Base-by-base conservation (phyloP, 2,329 filamentous ascomycete genomes). In the Teratosphaeria gauchensis region DNA sequence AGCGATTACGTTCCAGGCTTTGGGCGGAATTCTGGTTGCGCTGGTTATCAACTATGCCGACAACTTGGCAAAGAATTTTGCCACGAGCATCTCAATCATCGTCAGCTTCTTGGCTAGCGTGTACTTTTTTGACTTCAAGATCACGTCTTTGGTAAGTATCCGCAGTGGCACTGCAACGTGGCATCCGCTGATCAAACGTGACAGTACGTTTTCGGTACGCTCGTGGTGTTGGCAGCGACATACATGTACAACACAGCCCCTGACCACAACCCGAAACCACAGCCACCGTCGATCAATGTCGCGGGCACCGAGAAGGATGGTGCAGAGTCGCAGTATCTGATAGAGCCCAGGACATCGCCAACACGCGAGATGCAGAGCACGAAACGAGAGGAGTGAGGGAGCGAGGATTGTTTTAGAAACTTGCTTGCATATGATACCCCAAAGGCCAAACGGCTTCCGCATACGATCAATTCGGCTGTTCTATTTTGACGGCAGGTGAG, bases 31-130 rank as follows among this genome's bases (percentile, higher is more conserved):
- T 31, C 77, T 95, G n/a, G 86, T 90, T 9, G 88, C 88, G 1
- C 80, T 94, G 61, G 89, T 87, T 71, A 87, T 94, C 72, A 89
- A 87, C 62, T 89, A 90, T 70, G 85, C 88, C 4, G 88, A 94
- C 76, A 95, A 94, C 69, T 95, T 95, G 70, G 87, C 90, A 60
- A 95, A 95, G 78, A 96, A 94, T 71, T 92, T 95, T 74, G 91
- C 92, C 4, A 92, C 91, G 4, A 94, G 89, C 68, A 89, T 95
- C 62, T 96, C 90, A 69, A 95, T 97, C 62, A 79, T 96, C 58
- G 77, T 96, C 55, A 95, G 89, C 71, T 91, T 92, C 63, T 65
- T 96, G 14, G 89, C 89, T 56, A 96, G 91, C 69, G 82, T 95
- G 1, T 86, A 84, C 74, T 87, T 96, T 64, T 96, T 97, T 71